Conservation (phyloP, 1,284 basidiomycete genomes). For the Stygiomarasmius scandens region DNA sequence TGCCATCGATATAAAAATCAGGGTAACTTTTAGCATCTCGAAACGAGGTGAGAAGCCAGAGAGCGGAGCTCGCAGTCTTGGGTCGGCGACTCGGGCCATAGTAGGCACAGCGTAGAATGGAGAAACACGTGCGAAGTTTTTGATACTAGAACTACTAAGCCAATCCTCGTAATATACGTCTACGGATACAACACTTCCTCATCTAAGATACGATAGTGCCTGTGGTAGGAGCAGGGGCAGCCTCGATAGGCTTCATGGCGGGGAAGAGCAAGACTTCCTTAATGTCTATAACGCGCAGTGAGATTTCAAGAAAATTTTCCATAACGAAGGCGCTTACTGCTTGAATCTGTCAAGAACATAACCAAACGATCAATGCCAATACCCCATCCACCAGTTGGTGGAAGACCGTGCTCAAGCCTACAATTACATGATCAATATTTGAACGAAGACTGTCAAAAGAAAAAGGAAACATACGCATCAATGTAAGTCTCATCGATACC, state of each 20-base stretch:
- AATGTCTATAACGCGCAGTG: slow-evolving; percentile 59
- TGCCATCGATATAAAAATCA: too few relatives aligned
- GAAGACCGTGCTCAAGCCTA: slow-evolving; percentile 95
- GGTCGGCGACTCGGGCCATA: background rate
- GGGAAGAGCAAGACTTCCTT: slow-evolving; percentile 91
- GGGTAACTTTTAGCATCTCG: too few relatives aligned
- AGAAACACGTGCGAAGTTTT: too few relatives aligned
- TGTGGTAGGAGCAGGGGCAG: slow-evolving; percentile 25
- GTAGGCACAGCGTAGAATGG: too few relatives aligned
- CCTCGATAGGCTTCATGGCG: slow-evolving; percentile 84
- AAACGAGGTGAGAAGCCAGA: too few relatives aligned
- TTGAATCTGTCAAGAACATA: slow-evolving; percentile 95
- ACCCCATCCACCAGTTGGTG: slow-evolving; percentile 97
- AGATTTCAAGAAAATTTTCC: slow-evolving; percentile 12
- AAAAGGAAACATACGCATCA: slow-evolving; percentile 68
- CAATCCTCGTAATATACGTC: too few relatives aligned
- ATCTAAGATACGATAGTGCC: too few relatives aligned
- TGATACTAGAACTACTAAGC: too few relatives aligned
- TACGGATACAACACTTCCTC: too few relatives aligned
- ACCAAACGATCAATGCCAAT: slow-evolving; percentile 92
- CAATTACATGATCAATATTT: slow-evolving; percentile 7
- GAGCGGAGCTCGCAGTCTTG: too few relatives aligned
- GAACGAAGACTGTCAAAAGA: background rate
- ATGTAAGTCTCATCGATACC: slow-evolving; percentile 95
- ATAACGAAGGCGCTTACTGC: slow-evolving; percentile 64